Conservation (phyloP, 1,139 yeast species). For the Keqinozyma sinolaborantium region DNA sequence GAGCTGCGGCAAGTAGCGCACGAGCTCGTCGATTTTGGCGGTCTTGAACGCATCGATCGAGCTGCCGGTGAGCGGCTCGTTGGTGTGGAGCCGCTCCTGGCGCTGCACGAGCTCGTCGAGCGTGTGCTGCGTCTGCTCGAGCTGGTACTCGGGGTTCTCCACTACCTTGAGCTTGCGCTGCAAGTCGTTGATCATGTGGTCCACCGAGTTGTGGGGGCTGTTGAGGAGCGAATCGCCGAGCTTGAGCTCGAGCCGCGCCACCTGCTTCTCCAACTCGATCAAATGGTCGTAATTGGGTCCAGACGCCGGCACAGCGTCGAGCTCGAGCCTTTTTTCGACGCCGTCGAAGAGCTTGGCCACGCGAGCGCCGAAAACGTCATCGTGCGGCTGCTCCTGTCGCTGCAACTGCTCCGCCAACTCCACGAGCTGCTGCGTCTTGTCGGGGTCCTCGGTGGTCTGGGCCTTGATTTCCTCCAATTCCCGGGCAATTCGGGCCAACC, state of each 20-base stretch:
- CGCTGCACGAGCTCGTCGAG: slow-evolving; percentile 7
- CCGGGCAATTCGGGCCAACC: slow-evolving; percentile 38
- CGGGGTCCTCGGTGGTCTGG: slow-evolving; percentile 1
- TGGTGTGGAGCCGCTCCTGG: slow-evolving; percentile 14
- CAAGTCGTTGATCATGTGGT: slow-evolving; percentile 28
- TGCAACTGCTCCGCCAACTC: slow-evolving; percentile 8
- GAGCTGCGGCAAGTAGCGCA: slow-evolving; percentile 32
- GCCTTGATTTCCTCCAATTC: slow-evolving; percentile 39
- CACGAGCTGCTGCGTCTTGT: slow-evolving; percentile 5
- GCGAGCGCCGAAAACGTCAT: slow-evolving; percentile 4
- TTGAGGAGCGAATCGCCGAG: slow-evolving; percentile 7
- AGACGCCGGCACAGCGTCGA: neutral
- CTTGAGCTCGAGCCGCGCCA: slow-evolving; percentile 16
- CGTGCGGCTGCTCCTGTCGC: slow-evolving; percentile 1
- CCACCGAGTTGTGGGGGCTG: slow-evolving; percentile 17
- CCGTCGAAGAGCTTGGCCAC: slow-evolving; percentile 6
- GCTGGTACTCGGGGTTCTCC: slow-evolving; percentile 29
- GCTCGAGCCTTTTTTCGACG: slow-evolving; percentile 2
- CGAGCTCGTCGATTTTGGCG: slow-evolving; percentile 35
- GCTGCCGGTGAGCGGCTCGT: neutral
- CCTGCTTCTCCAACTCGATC: slow-evolving; percentile 15
- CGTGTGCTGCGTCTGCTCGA: slow-evolving; percentile 16
- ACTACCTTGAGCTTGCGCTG: slow-evolving; percentile 34
- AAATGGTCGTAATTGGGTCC: slow-evolving; percentile 3
- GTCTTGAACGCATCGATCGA: slow-evolving; percentile 4